A percentile compares a stretch with the other conserved stretches of the same genome.
Conservation (phyloP, 495 filamentous ascomycete genomes). For the Bathelium albidoporum region DNA sequence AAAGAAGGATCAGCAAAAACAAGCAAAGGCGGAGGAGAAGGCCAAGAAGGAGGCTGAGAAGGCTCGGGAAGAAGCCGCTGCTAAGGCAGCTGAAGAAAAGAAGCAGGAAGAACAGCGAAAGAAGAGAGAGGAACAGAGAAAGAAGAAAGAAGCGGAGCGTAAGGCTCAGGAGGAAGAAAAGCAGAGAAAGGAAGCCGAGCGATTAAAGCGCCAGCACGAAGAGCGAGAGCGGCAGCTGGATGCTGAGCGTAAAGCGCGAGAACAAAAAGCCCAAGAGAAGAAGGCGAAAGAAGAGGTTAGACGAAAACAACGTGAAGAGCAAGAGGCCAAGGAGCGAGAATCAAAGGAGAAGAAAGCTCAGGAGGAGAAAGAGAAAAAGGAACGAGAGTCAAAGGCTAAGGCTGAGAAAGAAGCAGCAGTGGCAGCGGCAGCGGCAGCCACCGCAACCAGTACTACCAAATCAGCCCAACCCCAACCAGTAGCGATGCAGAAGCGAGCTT, state of each 20-base stretch:
- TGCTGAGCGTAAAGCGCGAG: constrained; percentile 58
- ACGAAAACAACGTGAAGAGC: constrained; percentile 59
- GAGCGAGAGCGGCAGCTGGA: constrained; percentile 75
- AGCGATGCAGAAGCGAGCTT: constrained; percentile 34
- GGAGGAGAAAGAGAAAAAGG: constrained; percentile 31
- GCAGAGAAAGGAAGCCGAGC: constrained; percentile 66
- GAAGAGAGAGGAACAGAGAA: constrained; percentile 80
- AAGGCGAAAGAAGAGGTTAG: constrained; percentile 52
- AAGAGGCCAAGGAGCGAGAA: constrained; percentile 46
- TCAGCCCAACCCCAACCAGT: constrained; percentile 11
- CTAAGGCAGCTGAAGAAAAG: constrained; percentile 64
- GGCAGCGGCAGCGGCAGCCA: constrained; percentile 40
- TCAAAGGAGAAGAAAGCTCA: constrained; percentile 39
- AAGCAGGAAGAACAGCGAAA: constrained; percentile 67
- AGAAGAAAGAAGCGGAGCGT: constrained; percentile 85
- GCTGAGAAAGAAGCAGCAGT: constrained; percentile 55
- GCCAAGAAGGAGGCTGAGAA: constrained; percentile 78
- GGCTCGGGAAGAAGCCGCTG: constrained; percentile 76
- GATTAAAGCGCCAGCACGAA: constrained; percentile 65
- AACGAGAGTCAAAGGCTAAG: constrained; percentile 33
- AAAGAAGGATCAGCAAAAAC: constrained; percentile 73
- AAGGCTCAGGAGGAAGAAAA: constrained; percentile 85
- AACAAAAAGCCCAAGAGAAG: constrained; percentile 64
- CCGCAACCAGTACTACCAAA: constrained; percentile 28
- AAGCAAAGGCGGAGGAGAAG: constrained; percentile 81